A percentile compares a stretch with the other conserved stretches of the same genome.
These are phyloP conservation scores for Auxenochlorella pyrenoidosa DNA, from an alignment of 139 green algal genomes.

Conservation along the genomic window DNA sequence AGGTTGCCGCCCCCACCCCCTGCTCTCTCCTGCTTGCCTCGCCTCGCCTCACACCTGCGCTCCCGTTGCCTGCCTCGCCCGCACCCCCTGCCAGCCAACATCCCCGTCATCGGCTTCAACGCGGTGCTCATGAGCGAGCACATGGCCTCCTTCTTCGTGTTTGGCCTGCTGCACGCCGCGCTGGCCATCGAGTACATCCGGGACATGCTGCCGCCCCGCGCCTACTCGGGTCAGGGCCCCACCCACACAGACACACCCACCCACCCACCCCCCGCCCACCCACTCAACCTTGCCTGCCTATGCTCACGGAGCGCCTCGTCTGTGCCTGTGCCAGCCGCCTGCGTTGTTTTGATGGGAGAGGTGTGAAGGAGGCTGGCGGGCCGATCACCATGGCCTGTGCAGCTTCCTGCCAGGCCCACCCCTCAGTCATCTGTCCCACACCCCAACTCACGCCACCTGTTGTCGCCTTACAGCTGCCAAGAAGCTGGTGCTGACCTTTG, in stretches of 20 bases:
- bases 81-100: slow-evolving; percentile 61
- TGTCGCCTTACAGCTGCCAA: slow-evolving; percentile 60
- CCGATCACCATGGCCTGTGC: too few species aligned
- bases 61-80: background rate
- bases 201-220: slow-evolving; percentile 56
- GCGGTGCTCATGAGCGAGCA: slow-evolving; percentile 95
- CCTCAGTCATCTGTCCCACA: too few species aligned
- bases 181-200: slow-evolving; percentile 70
- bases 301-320: too few species aligned
- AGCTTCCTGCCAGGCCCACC: too few species aligned
- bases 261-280: too few species aligned
- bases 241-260: too few species aligned
- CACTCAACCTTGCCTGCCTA: too few species aligned
- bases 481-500: slow-evolving; percentile 62
- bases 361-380: too few species aligned
- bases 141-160: slow-evolving; percentile 93
- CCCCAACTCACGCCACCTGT: too few species aligned
- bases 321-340: too few species aligned
- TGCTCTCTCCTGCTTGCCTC: background rate
- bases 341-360: too few species aligned
- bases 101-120: slow-evolving; percentile 98
- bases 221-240: slow-evolving; percentile 50
- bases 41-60: background rate
- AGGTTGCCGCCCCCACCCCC: too few species aligned
- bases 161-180: slow-evolving; percentile 82